Conservation (phyloP, 2,329 filamentous ascomycete species). For the Claviceps sorghi region DNA sequence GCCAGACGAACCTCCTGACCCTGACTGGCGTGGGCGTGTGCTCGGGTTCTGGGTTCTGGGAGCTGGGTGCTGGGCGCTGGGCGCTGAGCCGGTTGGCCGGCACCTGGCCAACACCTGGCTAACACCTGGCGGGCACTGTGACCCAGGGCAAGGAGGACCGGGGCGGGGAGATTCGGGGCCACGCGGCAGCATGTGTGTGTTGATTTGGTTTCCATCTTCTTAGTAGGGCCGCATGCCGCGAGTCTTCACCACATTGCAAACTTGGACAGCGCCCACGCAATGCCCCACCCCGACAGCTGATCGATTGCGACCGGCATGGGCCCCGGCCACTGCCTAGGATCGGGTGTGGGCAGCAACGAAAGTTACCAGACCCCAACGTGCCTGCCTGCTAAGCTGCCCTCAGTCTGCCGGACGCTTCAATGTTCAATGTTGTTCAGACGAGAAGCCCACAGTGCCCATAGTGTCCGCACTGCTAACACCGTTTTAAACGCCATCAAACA, state of each 20-base stretch:
- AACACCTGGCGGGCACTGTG: not conserved
- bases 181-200: not conserved
- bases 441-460: too few relatives aligned
- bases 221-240: not conserved
- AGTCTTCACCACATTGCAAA: not conserved
- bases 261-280: not conserved
- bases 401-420: not conserved
- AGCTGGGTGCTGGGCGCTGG: too few relatives aligned
- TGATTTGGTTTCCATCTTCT: not conserved
- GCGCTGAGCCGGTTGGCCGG: too few relatives aligned
- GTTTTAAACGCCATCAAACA: not conserved
- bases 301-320: not conserved
- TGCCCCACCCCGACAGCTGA: not conserved
- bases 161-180: too few relatives aligned
- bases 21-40: not conserved
- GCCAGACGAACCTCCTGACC: not conserved
- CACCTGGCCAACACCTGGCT: not conserved
- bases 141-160: not conserved
- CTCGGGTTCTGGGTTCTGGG: not conserved
- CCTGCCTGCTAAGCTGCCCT: not conserved
- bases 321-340: not conserved
- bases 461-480: too few relatives aligned
- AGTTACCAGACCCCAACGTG: not conserved
- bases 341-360: not conserved
- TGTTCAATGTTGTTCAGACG: not conserved